Conservation (phyloP, 331 rosid genomes). For the Arachis monticola region DNA sequence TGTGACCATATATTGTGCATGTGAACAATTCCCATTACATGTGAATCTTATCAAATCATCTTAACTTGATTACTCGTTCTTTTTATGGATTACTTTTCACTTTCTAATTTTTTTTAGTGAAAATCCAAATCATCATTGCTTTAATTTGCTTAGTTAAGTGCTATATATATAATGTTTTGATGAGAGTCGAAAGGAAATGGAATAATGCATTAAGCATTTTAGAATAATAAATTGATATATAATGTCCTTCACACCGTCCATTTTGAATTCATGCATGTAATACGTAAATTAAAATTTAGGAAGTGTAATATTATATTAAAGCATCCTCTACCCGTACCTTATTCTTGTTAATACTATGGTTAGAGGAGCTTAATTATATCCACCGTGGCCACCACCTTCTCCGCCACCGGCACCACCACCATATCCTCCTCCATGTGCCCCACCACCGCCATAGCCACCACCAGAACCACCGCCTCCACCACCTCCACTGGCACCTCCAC, state of each 20-base stretch:
- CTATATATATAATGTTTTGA: background rate
- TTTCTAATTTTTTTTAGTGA: no score
- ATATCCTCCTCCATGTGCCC: background rate
- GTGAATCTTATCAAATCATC: no score
- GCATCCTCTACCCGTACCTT: slow-evolving; percentile 31
- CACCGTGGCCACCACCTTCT: slow-evolving; percentile 55
- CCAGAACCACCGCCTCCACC: slow-evolving; percentile 45
- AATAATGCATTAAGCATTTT: background rate
- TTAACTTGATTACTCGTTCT: no score
- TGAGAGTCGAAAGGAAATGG: background rate
- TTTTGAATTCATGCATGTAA: background rate
- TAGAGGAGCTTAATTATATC: slow-evolving; percentile 33
- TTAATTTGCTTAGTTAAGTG: background rate
- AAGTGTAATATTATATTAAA: slow-evolving; percentile 1
- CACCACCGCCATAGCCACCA: slow-evolving; percentile 34
- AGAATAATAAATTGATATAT: background rate
- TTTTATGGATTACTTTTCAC: no score
- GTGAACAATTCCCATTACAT: no score
- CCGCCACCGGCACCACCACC: background rate
- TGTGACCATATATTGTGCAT: background rate
- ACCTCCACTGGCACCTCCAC: slow-evolving; percentile 36
- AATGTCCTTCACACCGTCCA: background rate
- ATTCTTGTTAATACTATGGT: background rate
- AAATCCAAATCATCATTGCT: background rate
- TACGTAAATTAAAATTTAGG: background rate